Percentiles rank a stretch among this genome's conserved stretches.
Evolutionary conservation across 768 basidiomycete species (phyloP).

Genomic region (Krasilnikovozyma curviuscula): DNA sequence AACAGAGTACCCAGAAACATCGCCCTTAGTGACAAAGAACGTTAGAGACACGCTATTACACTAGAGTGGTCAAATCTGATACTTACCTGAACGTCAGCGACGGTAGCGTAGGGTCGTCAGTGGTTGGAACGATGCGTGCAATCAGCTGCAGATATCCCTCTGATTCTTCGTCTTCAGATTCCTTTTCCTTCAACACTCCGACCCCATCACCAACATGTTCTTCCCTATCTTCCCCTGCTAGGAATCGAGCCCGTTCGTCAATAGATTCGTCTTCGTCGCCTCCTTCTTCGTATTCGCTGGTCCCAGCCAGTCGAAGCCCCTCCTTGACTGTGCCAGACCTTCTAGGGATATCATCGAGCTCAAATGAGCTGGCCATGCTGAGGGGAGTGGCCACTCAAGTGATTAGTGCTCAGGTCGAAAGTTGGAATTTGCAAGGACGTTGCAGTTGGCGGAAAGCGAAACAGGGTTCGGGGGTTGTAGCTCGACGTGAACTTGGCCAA

Average conservation of each 20-base stretch:
- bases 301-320: neutral
- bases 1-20: neutral
- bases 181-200: neutral
- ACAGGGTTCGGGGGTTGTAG: too few species aligned
- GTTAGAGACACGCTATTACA: constrained; percentile 10
- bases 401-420: neutral
- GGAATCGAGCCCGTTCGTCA: neutral
- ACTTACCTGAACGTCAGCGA: constrained; percentile 24
- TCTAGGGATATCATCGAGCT: constrained; percentile 1
- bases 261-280: neutral
- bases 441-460: neutral
- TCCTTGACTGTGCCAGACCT: neutral
- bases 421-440: neutral
- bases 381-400: too few species aligned
- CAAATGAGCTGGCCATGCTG: neutral
- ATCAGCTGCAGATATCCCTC: neutral
- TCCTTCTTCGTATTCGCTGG: neutral
- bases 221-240: neutral
- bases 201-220: neutral
- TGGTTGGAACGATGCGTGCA: constrained; percentile 21
- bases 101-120: constrained; percentile 24
- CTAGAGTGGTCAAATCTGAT: constrained; percentile 23
- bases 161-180: neutral
- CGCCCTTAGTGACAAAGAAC: neutral
- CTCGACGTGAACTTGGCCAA: too few species aligned